Base-by-base conservation (phyloP, 179 eudicot genomes). In the Heliamphora pulchella region DNA sequence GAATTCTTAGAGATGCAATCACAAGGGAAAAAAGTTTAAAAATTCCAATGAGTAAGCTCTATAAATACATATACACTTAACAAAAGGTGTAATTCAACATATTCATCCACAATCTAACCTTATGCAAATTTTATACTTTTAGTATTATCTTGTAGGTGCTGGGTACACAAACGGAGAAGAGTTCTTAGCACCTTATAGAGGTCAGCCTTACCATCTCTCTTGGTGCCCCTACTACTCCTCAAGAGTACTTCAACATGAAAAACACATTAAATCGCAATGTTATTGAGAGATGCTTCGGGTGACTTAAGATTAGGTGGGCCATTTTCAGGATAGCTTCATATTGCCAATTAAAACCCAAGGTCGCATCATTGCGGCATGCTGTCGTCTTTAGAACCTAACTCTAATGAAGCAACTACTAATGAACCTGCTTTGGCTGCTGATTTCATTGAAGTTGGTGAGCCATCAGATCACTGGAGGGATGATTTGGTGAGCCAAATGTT, bases 111-210 rank as follows among this genome's bases (percentile, higher is more conserved):
- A 65, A 2, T 65, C 6, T 31, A 20, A 4, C 22, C 13, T 3
- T 65, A 20, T 2, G 22, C 2, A 65, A 1, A 20, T 20, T 7
- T 5, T 65, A 3, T 14, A 1, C 14, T 44, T 20, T 44, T 8
- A 68, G 3, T 78, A 82, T 22, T 73, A 72, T 39, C 57, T 78
- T 41, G 71, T 59, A 58, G 63, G 80, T 71, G 77, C 31, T 15
- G 82, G 82, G 11, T 83, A 83, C 65, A 75, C 18, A 14, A 69
- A 80, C 43, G 76, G 13, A 8, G 43, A 62, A 57, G 85, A 80
- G 2, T 79, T 83, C 14, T 70, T 75, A 9, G 65, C 82, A 57
- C 80, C 73, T 14, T 83, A 47, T 70, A 75, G 63, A 22, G 79
- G 80, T 3, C 78, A 79, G n/a, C 73, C 0, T 15, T 80, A 75